These are phyloP conservation scores for Nemophila menziesii DNA, from an alignment of 257 asterid species.

Conservation along the genomic window DNA sequence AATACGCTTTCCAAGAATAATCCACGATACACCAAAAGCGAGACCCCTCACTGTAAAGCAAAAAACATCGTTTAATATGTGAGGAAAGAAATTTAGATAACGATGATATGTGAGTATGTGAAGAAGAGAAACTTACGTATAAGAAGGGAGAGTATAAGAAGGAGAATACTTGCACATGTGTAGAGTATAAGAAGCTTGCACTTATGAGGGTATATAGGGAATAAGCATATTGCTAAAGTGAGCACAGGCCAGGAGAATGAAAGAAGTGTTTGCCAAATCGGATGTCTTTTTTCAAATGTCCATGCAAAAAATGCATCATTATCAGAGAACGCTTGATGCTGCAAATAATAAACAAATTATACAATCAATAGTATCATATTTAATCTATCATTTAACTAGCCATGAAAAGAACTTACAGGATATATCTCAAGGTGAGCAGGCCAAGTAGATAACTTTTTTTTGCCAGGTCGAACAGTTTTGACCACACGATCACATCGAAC, in stretches of 20 bases:
- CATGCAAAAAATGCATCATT: conserved; percentile 95
- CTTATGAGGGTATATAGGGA: conserved; percentile 93
- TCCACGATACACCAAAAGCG: neutral
- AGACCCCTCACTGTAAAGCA: neutral
- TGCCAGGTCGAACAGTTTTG: conserved; percentile 94
- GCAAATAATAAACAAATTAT: conserved; percentile 21
- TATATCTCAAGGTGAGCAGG: conserved; percentile 94
- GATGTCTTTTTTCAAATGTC: conserved; percentile 86
- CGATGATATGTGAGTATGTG: conserved; percentile 1
- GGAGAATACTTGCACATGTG: conserved; percentile 90
- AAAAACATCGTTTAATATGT: too few species aligned
- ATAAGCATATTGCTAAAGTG: conserved; percentile 94
- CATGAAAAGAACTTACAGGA: conserved; percentile 39
- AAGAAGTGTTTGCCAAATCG: conserved; percentile 96
- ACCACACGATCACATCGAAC: conserved; percentile 93
- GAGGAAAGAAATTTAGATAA: too few species aligned
- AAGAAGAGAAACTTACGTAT: conserved; percentile 43
- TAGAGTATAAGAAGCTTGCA: conserved; percentile 88
- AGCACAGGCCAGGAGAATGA: conserved; percentile 97
- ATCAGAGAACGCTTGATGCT: conserved; percentile 90
- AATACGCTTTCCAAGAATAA: conserved; percentile 61
- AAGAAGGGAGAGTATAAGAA: conserved; percentile 78
- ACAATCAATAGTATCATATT: too few species aligned
- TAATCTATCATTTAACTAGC: neutral
- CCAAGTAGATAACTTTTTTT: conserved; percentile 88